Base-by-base conservation (phyloP, 2,329 filamentous ascomycete species). In the Claviceps maximensis region DNA sequence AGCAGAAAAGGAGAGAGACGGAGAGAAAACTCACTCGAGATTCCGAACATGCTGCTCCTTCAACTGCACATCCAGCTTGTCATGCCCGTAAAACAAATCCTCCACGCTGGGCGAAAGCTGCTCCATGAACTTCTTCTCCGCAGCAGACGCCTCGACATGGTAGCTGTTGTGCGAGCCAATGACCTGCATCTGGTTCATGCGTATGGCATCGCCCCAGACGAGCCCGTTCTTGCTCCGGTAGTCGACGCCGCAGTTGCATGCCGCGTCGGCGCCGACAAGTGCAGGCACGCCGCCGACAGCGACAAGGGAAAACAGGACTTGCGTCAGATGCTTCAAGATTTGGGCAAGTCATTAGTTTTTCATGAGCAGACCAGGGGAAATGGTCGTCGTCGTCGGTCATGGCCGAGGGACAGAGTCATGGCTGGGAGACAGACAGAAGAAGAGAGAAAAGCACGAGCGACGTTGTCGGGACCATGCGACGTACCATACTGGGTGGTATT, bases 161-260 rank as follows among this genome's bases (percentile, higher is more conserved):
- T 77, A 77, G 56, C 69, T 73, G 61, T 77, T 77, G 60, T 77
- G 74, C 0, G 74, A 74, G 57, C 74, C 74, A 40, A 76, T 62
- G 44, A 76, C 69, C 58, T 77, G 74, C 47, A 76, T 71, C 47
- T 77, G 72, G 60, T 77, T 77, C 64, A 77, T 70, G 50, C 72
- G 73, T 50, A 76, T 60, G 17, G 56, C 54, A 23, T 58, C 44
- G 15, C 64, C 59, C 66, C 66, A 69, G 21, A 56, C 62, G 31
- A 67, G 63, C 46, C 61, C 61, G 51, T 66, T 66, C 41, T 58
- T 58, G 31, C 58, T 59, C 56, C 63, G 61, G 25, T 53, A 44
- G 41, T 21, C 19, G 4, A 4, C 21, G 10, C 9, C 49, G 31
- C 21, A 47, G 31, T 41, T 9, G 42, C 42, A 51, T 31, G 38